These are phyloP conservation scores for Globisporangium paroecandrum DNA, from an alignment of 352 stramenopile genomes.

Conservation along the genomic window DNA sequence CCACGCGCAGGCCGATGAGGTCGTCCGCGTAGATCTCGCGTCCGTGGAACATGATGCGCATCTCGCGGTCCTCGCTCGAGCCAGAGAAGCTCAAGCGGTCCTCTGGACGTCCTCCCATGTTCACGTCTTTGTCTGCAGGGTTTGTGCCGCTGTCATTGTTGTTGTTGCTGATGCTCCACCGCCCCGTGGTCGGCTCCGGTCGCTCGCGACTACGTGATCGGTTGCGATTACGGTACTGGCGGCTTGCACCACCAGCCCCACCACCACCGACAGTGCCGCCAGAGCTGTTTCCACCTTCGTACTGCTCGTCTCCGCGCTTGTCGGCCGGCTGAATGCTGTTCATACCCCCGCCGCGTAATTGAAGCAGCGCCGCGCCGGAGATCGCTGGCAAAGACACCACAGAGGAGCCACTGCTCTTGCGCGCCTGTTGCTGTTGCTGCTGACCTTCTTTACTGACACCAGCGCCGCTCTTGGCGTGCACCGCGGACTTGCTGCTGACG, in stretches of 20 bases:
- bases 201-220: slow-evolving; percentile 31
- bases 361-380: slow-evolving; percentile 39
- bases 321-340: slow-evolving; percentile 16
- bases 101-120: slow-evolving; percentile 12
- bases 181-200: slow-evolving; percentile 8
- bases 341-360: slow-evolving; percentile 20
- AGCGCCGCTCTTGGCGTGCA: slow-evolving; percentile 4
- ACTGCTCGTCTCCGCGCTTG: slow-evolving; percentile 9
- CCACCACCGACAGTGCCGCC: neutral
- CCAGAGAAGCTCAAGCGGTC: slow-evolving; percentile 21
- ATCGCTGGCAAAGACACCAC: slow-evolving; percentile 33
- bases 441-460: neutral
- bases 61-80: slow-evolving; percentile 37
- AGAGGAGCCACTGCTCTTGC: slow-evolving; percentile 2
- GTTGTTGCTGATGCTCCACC: slow-evolving; percentile 19
- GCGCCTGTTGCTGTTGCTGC: neutral
- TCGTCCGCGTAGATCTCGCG: slow-evolving; percentile 72
- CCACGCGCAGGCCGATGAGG: slow-evolving; percentile 75
- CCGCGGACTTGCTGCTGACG: neutral
- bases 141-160: slow-evolving; percentile 18
- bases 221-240: slow-evolving; percentile 21
- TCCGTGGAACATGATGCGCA: slow-evolving; percentile 71
- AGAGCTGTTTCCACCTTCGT: neutral
- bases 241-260: neutral
- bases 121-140: neutral